A percentile compares a stretch with the other conserved stretches of the same genome.
Evolutionary conservation across 495 filamentous ascomycete genomes (phyloP).

Genomic region (Lentithecium fluviatile): DNA sequence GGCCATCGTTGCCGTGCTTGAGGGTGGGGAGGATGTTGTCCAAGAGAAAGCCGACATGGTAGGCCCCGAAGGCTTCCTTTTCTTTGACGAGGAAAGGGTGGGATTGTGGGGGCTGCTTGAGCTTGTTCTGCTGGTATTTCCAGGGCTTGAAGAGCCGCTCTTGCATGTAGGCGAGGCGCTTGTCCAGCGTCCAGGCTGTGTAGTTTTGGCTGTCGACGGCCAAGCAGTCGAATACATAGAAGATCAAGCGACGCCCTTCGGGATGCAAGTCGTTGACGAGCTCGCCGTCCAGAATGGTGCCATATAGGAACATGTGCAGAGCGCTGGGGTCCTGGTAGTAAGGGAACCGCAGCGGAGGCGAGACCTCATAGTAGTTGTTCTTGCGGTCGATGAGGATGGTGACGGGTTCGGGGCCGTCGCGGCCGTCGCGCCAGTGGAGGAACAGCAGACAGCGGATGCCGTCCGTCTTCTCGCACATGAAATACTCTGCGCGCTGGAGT

Average conservation of each 20-base stretch:
- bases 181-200: conserved; percentile 78
- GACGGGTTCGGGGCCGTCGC: conserved; percentile 46
- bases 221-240: conserved; percentile 81
- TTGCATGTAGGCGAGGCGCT: conserved; percentile 82
- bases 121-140: conserved; percentile 60
- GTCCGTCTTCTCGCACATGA: conserved; percentile 97
- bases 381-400: conserved; percentile 92
- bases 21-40: conserved; percentile 75
- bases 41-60: conserved; percentile 90
- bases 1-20: conserved; percentile 88
- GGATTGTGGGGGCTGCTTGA: conserved; percentile 66
- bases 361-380: conserved; percentile 91
- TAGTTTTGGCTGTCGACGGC: conserved; percentile 72
- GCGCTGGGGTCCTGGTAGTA: conserved; percentile 57
- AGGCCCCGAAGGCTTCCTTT: conserved; percentile 83
- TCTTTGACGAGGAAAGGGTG: conserved; percentile 78
- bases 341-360: conserved; percentile 73
- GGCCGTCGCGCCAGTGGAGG: conserved; percentile 59
- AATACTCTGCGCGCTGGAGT: conserved; percentile 80
- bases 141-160: conserved; percentile 79
- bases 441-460: conserved; percentile 93
- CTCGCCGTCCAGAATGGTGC: conserved; percentile 89
- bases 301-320: conserved; percentile 64
- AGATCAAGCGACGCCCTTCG: conserved; percentile 70
- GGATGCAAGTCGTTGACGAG: conserved; percentile 73